These are phyloP conservation scores for Xanthoparmelia taractica DNA, from an alignment of 495 filamentous ascomycete genomes.

Conservation along the genomic window DNA sequence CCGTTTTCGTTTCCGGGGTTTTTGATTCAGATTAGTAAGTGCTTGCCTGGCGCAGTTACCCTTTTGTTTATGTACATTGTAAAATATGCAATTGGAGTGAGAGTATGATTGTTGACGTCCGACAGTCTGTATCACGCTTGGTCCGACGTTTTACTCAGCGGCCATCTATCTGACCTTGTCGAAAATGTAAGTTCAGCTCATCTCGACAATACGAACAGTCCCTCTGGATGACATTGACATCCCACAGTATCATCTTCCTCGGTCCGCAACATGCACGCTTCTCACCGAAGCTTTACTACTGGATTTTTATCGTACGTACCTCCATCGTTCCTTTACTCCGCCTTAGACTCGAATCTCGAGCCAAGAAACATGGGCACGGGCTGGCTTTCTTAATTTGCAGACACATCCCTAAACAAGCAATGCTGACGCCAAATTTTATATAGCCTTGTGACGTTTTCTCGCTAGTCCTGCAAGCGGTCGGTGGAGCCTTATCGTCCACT, in stretches of 20 bases:
- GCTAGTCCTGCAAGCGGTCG: constrained; percentile 45
- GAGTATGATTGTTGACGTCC: neutral
- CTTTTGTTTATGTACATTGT: neutral
- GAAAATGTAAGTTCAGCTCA: constrained; percentile 29
- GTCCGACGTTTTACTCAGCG: constrained; percentile 50
- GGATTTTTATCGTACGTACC: constrained; percentile 40
- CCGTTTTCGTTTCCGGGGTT: constrained; percentile 43
- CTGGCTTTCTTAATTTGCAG: neutral
- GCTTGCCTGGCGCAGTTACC: neutral
- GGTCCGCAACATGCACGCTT: constrained; percentile 45
- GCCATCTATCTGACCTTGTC: constrained; percentile 53
- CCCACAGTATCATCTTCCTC: constrained; percentile 38
- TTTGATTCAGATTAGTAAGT: constrained; percentile 43
- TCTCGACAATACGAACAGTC: neutral
- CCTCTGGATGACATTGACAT: neutral
- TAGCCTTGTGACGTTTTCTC: constrained; percentile 41
- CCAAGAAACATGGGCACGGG: neutral
- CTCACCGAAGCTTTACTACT: constrained; percentile 43
- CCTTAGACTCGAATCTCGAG: neutral
- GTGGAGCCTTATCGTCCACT: constrained; percentile 39
- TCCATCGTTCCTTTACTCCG: neutral
- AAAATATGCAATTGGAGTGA: neutral
- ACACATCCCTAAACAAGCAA: neutral
- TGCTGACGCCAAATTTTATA: neutral
- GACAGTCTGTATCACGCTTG: constrained; percentile 42